Base-by-base conservation (phyloP, 2,329 filamentous ascomycete species). In the Aureobasidium sp. region DNA sequence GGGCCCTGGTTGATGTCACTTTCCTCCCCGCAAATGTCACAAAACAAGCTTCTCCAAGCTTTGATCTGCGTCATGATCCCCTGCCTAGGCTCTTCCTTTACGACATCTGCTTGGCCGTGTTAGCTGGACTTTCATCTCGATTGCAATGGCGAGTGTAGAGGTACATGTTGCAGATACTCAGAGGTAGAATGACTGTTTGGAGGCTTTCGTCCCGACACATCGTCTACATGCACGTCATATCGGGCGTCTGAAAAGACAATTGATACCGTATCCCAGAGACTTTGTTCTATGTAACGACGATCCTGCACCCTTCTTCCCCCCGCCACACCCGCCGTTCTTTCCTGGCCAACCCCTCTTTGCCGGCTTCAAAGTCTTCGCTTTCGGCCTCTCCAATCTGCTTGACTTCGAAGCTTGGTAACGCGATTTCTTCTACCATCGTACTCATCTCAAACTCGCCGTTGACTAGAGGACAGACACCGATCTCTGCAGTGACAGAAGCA, bases 401-500 rank as follows among this genome's bases (percentile, higher is more conserved):
- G 1, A n/a, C 22, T 4, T 34, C 41, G 3, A 25, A 6, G 4
- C n/a, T n/a, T n/a, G 51, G 16, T 19, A 53, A 17, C 2, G 34
- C 14, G n/a, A 86, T 81, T 72, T 96, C 90, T 69, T 96, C 90
- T 0, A 95, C 81, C 11, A 80, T 85, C 4, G 84, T 89, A 21
- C 80, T 81, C 19, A 95, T 76, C 68, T 95, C 90, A 66, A 91
- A 95, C 59, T 88, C 82, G 14, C 90, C 90, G 39, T 83, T 78
- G 59, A 86, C 90, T 29, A 95, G 78, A 27, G 85, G 79, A 37
- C 87, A 87, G 38, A 90, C 76, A 4, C 86, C 86, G 3, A 94
- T 69, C 1, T 77, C 74, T 19, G 87, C 74, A 56, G 84, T 78
- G 0, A 76, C 74, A n/a, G 70, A 79, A 39, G 78, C 73, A 4